Percentiles rank a stretch among this genome's conserved stretches.
phyloP scores from a whole-genome alignment of 164 flowering plant genomes.

The Annona cherimola region DNA sequence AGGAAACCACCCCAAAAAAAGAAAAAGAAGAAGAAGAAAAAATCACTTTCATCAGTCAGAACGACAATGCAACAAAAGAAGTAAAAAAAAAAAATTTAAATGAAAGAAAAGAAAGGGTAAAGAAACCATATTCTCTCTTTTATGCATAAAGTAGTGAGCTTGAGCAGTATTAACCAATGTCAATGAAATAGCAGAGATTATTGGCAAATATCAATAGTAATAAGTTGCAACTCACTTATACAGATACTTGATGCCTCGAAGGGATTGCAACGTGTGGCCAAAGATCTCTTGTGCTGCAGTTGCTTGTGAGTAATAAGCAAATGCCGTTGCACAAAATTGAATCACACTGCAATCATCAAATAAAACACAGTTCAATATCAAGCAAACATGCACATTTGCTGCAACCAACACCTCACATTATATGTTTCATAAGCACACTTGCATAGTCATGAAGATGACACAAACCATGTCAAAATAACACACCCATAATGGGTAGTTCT shows the following conservation, averaged over 20 bases:
- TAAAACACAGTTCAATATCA: neutral
- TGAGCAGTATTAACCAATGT: neutral
- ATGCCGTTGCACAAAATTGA: constrained; percentile 93
- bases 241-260: constrained; percentile 86
- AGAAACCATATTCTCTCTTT: no score
- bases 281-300: constrained; percentile 98
- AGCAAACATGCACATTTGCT: neutral
- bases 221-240: constrained; percentile 62
- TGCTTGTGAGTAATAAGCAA: constrained; percentile 96
- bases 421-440: no score
- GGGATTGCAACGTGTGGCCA: constrained; percentile 95
- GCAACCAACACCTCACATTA: neutral
- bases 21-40: no score
- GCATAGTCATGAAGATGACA: no score
- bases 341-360: constrained; percentile 62
- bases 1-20: no score
- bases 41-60: neutral
- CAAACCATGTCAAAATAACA: no score
- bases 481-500: no score
- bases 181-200: neutral
- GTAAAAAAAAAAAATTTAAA: no score
- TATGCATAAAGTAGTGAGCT: no score
- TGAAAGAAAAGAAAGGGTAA: no score
- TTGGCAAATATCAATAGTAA: neutral
- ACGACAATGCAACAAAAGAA: neutral